Conservation (phyloP, 2,329 filamentous ascomycete species). For the Pseudopithomyces maydicus region DNA sequence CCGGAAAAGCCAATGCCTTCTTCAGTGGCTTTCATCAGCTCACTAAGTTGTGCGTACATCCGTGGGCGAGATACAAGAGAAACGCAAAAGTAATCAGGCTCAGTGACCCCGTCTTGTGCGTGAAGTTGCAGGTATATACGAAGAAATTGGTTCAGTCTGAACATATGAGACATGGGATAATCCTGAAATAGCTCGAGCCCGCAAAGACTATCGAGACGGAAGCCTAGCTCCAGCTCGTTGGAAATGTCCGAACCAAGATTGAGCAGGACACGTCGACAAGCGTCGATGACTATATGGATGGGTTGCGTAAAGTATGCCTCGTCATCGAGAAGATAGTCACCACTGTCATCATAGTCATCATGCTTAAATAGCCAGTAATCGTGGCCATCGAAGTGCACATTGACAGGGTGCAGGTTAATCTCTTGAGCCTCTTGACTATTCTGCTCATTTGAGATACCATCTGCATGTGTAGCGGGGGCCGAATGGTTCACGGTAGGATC, state of each 20-base stretch:
- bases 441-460: constrained; percentile 9
- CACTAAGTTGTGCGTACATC: constrained; percentile 58
- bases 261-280: constrained; percentile 60
- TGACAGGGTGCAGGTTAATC: constrained; percentile 25
- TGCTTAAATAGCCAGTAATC: constrained; percentile 40
- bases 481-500: constrained; percentile 7
- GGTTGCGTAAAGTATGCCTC: constrained; percentile 25
- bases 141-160: constrained; percentile 56
- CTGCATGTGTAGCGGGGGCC: constrained; percentile 1
- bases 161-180: constrained; percentile 34
- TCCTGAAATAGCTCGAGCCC: constrained; percentile 39
- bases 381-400: constrained; percentile 34
- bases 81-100: constrained; percentile 63
- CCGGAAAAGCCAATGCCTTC: constrained; percentile 63
- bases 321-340: constrained; percentile 37
- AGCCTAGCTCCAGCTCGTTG: constrained; percentile 58
- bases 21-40: constrained; percentile 58
- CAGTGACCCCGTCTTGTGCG: constrained; percentile 61
- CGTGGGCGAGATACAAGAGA: constrained; percentile 60
- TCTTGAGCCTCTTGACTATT: constrained; percentile 12
- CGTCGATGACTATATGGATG: constrained; percentile 61
- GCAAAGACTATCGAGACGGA: constrained; percentile 47
- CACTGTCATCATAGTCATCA: constrained; percentile 34
- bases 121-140: constrained; percentile 64
- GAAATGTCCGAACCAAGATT: constrained; percentile 61